A percentile compares a stretch with the other conserved stretches of the same genome.
Evolutionary conservation across 306 rosid species (phyloP).

Genomic region (Gastrolobium villosum): DNA sequence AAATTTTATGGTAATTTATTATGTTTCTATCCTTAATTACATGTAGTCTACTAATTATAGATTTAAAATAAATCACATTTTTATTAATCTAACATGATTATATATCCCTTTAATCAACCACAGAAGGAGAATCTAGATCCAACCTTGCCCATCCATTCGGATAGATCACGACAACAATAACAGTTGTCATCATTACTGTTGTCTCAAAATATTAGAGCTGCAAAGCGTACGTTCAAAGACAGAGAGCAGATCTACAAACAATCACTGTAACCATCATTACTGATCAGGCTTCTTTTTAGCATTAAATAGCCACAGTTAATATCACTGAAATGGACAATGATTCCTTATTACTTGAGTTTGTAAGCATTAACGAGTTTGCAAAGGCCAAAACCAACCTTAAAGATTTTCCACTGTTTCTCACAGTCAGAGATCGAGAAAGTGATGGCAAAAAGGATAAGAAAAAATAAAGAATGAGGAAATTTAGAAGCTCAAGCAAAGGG

Average conservation of each 20-base stretch:
- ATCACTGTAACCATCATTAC: constrained; percentile 40
- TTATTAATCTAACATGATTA: neutral
- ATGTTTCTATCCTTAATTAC: no score
- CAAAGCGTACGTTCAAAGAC: constrained; percentile 23
- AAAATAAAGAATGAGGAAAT: constrained; percentile 50
- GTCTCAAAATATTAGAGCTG: constrained; percentile 16
- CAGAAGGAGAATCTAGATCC: constrained; percentile 28
- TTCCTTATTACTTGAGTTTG: neutral
- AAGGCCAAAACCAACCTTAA: constrained; percentile 4
- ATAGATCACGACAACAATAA: constrained; percentile 41
- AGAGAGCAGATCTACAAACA: constrained; percentile 16
- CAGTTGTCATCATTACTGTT: constrained; percentile 40
- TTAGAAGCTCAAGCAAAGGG: constrained; percentile 64
- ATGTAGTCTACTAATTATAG: no score
- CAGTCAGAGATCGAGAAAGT: constrained; percentile 58
- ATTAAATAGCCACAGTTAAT: constrained; percentile 4
- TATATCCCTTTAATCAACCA: neutral
- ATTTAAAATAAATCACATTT: neutral
- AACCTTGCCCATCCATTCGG: constrained; percentile 6
- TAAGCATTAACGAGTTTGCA: constrained; percentile 16
- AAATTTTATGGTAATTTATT: neutral
- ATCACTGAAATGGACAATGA: neutral
- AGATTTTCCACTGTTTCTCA: constrained; percentile 6
- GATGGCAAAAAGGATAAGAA: constrained; percentile 53
- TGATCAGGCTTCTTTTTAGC: neutral